Base-by-base conservation (phyloP, 495 filamentous ascomycete species). In the Darksidea phi region DNA sequence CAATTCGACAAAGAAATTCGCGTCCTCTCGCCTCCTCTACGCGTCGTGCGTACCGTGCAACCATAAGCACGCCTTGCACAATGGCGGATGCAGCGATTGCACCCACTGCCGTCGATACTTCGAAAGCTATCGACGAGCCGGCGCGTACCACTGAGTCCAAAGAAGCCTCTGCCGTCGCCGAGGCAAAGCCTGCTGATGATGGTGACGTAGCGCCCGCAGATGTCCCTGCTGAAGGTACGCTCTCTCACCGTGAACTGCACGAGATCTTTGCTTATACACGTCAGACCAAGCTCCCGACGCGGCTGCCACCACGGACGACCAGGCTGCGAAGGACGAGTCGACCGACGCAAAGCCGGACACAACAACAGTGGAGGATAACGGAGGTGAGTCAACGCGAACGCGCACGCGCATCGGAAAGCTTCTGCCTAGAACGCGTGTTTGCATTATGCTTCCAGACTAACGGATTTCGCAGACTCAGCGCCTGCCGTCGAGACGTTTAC, bases 41-140 rank as follows among this genome's bases (percentile, higher is more conserved):
- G 66, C 66, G 66, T 69, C 54, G 26, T 36, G 18, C 38, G 11
- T 34, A 50, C 54, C 53, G 62, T 66, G 62, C 63, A 38, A 60
- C 62, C 45, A 43, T 61, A 46, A 64, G 66, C 61, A 57, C 55
- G 20, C 48, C 45, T 45, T 41, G 28, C 7, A 65, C 57, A 59
- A 69, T 66, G 62, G 61, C 66, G 32, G 62, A 66, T 48, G 45
- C 47, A 17, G 28, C 55, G 51, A 63, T n/a, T 41, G 24, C 57
- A 38, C 28, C 57, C 17, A 38, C 46, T 41, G 3, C 66, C 17
- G 51, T 36, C 41, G 61, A 64, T 49, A 47, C 52, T 17, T 6
- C 49, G 13, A 63, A 66, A 53, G 36, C 47, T 15, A 24, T 48
- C 7, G 66, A 66, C 37, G 57, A 54, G 48, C 13, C 61, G 34